Conservation (phyloP, 495 filamentous ascomycete species). For the Annulohypoxylon maeteangense region DNA sequence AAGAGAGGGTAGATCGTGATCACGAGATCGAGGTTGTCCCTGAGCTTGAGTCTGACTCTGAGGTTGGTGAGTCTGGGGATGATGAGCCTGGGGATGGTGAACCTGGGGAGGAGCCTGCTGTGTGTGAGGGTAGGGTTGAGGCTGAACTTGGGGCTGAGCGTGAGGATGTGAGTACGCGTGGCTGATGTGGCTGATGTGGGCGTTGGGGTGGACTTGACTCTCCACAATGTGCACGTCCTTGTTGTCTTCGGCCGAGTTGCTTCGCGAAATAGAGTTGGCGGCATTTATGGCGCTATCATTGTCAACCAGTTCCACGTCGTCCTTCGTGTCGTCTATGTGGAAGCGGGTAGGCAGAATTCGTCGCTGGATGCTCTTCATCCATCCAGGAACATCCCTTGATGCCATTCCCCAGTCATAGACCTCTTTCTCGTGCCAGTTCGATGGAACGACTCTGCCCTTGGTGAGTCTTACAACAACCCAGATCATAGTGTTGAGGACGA, state of each 20-base stretch:
- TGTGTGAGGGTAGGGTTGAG: background rate
- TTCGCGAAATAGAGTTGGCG: slow-evolving; percentile 44
- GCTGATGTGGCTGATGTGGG: slow-evolving; percentile 4
- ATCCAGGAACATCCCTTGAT: slow-evolving; percentile 50
- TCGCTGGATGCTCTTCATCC: slow-evolving; percentile 32
- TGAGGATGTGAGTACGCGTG: background rate
- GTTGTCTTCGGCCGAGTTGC: slow-evolving; percentile 43
- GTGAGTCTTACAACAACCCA: slow-evolving; percentile 65
- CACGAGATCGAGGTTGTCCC: background rate
- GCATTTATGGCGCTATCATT: slow-evolving; percentile 46
- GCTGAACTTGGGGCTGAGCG: background rate
- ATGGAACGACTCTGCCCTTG: slow-evolving; percentile 70
- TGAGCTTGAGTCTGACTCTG: background rate
- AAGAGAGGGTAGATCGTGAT: slow-evolving; percentile 43
- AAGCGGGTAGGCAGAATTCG: slow-evolving; percentile 26
- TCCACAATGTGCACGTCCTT: slow-evolving; percentile 33
- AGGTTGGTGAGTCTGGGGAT: background rate
- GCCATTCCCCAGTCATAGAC: slow-evolving; percentile 73
- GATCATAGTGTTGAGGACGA: slow-evolving; percentile 70
- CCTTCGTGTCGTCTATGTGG: slow-evolving; percentile 36
- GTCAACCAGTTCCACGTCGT: slow-evolving; percentile 46
- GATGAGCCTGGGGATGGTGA: background rate
- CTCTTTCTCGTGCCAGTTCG: slow-evolving; percentile 77
- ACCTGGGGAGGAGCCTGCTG: background rate
- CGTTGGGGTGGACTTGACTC: background rate